Base-by-base conservation (phyloP, 345 rosid species). In the Cardamine chenopodiifolia region DNA sequence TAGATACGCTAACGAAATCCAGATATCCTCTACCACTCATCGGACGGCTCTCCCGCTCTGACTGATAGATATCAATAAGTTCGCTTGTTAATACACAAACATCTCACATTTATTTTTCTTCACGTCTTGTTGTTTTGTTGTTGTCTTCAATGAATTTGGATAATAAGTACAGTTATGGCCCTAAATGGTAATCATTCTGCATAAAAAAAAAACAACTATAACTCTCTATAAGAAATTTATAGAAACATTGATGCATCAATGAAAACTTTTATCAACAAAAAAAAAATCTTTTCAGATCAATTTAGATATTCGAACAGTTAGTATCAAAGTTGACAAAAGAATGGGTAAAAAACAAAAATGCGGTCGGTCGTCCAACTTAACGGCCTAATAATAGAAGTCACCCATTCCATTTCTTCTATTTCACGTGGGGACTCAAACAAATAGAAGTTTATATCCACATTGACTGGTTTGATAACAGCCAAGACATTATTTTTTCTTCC, bases 331-430 rank as follows among this genome's bases (percentile, higher is more conserved):
- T 18, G 64, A 59, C 9, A 44, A 0, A 44, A 44, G 20, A 44
- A 44, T 6, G 9, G 49, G 49, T 44, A n/a, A 44, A 44, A n/a
- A 44, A 7, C 62, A 68, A 75, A 60, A 44, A 11, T 68, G 68
- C 49, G 57, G 79, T 76, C 74, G 70, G 70, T 76, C 74, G 74
- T 76, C 74, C 52, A 76, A 52, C 10, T 60, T 29, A 75, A 32
- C 68, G 69, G 69, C 73, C 73, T 19, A 37, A 58, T 67, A 59
- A 66, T 66, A 15, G 48, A 74, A 74, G 31, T 57, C 13, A 55
- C 59, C 61, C 29, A 53, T 75, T 58, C 62, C 47, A 28, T 59
- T 68, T 63, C 11, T 40, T 72, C 4, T 40, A n/a, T 75, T 67
- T 75, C 62, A 67, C 28, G 69, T 75, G 63, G 64, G 68, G 29